Evolutionary conservation across 768 basidiomycete genomes (phyloP), one percentile per base, ranked within the genome.

Genomic region (Phylloporus sp.): DNA sequence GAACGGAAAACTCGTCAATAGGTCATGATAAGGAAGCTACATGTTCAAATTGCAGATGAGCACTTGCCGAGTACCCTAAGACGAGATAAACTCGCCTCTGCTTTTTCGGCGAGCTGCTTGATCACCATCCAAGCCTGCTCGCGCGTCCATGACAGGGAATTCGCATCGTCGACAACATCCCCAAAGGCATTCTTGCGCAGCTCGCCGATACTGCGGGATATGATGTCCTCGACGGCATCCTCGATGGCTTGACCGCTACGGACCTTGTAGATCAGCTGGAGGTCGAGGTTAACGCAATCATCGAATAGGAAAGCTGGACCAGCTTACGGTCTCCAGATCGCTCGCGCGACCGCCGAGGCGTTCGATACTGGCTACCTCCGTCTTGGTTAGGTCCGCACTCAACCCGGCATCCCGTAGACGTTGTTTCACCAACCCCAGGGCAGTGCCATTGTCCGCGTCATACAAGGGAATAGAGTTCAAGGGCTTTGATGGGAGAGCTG

Each of bases 181-280:
- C 93, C 95, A 61, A 97, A 99, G 0, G 89, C 89, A 38, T 79
- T 85, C 75, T 97, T 97, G 38, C 88, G 74, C 40, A 98, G 69
- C 63, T 96, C 93, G 27, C 81, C 76, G 9, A 92, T 80, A 27
- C 84, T 84, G 14, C 89, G 78, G 18, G 69, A 67, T 49, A 96
- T 80, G 56, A 98, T 90, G 59, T 97, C 94, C 58, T 94, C 89
- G 6, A 96, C 87, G 1, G 91, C 90, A 31, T 86, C 87, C 43
- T 81, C 74, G 4, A 94, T 76, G 14, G 62, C 69, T 67, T 80
- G 78, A 3, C 90, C 88, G 39, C 74, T 82, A 18, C 82, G 76
- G 29, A 93, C 81, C 68, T 93, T 94, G 68, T 91, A 84, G 10
- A 94, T 81, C 27, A 97, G 68, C 89, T 92, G 52, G 18, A 47